Base-by-base conservation (phyloP, 164 flowering plant genomes). In the Buxus sempervirens region DNA sequence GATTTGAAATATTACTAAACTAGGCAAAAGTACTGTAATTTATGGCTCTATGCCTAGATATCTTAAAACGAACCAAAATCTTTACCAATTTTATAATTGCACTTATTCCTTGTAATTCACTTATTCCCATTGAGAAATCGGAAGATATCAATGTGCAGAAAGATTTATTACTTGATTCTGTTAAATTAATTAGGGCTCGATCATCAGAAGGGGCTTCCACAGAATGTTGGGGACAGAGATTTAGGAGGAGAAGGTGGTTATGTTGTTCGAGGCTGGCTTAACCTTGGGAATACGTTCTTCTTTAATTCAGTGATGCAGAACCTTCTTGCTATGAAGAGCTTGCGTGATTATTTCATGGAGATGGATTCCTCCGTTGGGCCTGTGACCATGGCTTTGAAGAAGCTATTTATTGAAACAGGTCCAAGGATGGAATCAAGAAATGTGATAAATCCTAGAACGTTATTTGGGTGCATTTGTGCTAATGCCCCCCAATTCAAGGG, bases 261-360 rank as follows among this genome's bases (percentile, higher is more conserved):
- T 76, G 66, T 70, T 1, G 88, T 84, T 2, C 76, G 88, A 73
- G 99, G 99, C 25, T 78, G 92, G 78, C 58, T 71, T 49, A 95
- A 95, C 77, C 89, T 92, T 67, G 97, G 99, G 21, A 91, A 91
- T 58, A 89, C 98, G 15, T 93, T 97, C 76, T 93, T 93, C 80
- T 91, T 93, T 67, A 93, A 92, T 79, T 92, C 99, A 6, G 74
- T 89, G 20, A 64, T 88, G 85, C 99, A 95, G 69, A 95, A 92
- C 76, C 88, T 95, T 55, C 75, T 95, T 26, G 88, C 96, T 2
- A 69, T 90, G 76, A 79, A 80, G 66, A 67, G 49, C 27, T 70
- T 96, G 63, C 79, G 92, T 49, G 87, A 81, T 32, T 77, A 85
- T 69, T 82, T 88, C 58, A 24, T 78, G 57, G 83, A 79, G 54